Conservation (phyloP, 345 rosid species). For the Corchorus olitorius region DNA sequence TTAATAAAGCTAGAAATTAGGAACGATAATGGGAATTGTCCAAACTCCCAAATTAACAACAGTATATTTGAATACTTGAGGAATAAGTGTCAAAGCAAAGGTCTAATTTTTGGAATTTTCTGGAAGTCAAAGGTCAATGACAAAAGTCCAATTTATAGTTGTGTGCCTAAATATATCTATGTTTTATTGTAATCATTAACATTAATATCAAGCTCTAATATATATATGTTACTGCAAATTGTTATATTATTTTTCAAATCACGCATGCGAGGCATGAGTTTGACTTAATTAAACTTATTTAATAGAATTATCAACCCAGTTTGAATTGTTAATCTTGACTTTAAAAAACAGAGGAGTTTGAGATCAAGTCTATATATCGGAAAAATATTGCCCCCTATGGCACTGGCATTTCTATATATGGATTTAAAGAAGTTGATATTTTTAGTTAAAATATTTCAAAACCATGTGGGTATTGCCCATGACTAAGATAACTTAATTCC, state of each 20-base stretch:
- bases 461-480: background rate
- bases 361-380: background rate
- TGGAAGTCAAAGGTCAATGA: background rate
- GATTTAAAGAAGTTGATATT: background rate
- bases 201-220: background rate
- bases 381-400: background rate
- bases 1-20: background rate
- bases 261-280: background rate
- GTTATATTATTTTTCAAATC: background rate
- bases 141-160: background rate
- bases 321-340: constrained; percentile 18
- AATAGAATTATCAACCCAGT: constrained; percentile 18
- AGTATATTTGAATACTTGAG: background rate
- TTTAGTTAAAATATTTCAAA: background rate
- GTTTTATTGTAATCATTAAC: background rate
- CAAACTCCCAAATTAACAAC: background rate
- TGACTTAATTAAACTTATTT: constrained; percentile 22
- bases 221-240: too few species aligned
- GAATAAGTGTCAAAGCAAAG: background rate
- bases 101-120: constrained; percentile 4
- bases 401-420: background rate
- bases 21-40: background rate
- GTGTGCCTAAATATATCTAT: background rate
- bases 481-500: background rate
- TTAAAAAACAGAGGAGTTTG: background rate